Conservation (phyloP, 345 rosid species). For the Moricandia moricandioides region DNA sequence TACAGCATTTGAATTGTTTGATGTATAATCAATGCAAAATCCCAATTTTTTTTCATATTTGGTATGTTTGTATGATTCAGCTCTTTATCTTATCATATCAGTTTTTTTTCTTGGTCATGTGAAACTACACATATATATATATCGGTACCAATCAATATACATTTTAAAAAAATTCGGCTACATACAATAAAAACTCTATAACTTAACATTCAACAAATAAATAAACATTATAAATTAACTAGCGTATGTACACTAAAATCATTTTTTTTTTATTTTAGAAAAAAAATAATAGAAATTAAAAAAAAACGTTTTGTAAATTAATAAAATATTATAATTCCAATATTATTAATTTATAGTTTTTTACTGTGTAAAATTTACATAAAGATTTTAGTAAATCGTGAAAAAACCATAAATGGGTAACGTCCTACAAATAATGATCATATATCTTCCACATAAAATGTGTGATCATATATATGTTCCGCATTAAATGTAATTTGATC, state of each 20-base stretch:
- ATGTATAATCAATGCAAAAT: not conserved
- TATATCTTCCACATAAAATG: not conserved
- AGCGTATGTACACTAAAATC: too few relatives aligned
- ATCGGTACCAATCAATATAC: not conserved
- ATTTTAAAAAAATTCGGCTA: not conserved
- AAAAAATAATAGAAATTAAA: too few relatives aligned
- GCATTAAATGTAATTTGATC: not conserved
- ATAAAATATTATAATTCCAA: too few relatives aligned
- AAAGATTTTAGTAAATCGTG: not conserved
- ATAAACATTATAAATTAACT: too few relatives aligned
- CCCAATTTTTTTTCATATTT: slow-evolving; percentile 27
- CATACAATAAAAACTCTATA: too few relatives aligned
- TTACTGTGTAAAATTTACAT: too few relatives aligned
- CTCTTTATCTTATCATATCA: not conserved
- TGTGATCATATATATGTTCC: not conserved
- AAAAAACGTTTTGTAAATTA: too few relatives aligned
- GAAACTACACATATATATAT: not conserved
- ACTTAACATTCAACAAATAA: too few relatives aligned
- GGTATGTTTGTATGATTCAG: slow-evolving; percentile 12
- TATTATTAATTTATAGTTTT: too few relatives aligned
- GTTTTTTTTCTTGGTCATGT: not conserved
- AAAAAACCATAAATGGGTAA: not conserved
- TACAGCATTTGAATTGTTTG: slow-evolving; percentile 24
- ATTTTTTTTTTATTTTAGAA: too few relatives aligned
- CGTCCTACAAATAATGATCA: not conserved